Percentiles rank a stretch among this genome's conserved stretches.
These are phyloP conservation scores for Fusarium beomiforme DNA, from an alignment of 2,329 filamentous ascomycete species.

Conservation along the genomic window DNA sequence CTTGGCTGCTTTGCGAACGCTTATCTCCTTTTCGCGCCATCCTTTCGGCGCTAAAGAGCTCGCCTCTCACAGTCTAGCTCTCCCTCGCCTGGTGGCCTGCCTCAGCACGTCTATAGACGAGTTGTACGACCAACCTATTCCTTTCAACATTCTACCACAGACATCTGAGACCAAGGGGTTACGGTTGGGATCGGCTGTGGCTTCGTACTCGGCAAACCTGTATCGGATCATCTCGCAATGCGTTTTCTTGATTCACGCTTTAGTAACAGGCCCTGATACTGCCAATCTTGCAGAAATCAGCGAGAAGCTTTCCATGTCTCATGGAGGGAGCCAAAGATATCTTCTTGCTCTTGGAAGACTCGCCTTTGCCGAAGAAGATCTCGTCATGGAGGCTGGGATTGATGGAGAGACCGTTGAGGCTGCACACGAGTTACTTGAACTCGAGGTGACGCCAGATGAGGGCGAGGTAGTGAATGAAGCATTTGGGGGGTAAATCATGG, in stretches of 20 bases:
- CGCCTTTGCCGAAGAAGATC: constrained; percentile 83
- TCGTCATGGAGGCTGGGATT: constrained; percentile 80
- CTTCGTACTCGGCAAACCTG: constrained; percentile 45
- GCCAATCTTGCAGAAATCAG: constrained; percentile 67
- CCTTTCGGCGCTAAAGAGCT: constrained; percentile 72
- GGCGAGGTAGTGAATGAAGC: constrained; percentile 57
- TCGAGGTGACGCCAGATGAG: constrained; percentile 80
- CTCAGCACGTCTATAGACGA: constrained; percentile 74
- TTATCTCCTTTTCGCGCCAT: constrained; percentile 70
- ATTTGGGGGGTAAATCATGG: constrained; percentile 48
- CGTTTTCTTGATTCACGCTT: constrained; percentile 61
- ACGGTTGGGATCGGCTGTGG: constrained; percentile 14
- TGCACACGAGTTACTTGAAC: constrained; percentile 83
- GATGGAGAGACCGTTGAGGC: constrained; percentile 81
- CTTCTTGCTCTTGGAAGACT: constrained; percentile 82
- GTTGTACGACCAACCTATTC: constrained; percentile 69
- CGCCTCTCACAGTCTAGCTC: constrained; percentile 72
- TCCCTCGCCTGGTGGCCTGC: constrained; percentile 79
- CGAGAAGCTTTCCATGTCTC: constrained; percentile 74
- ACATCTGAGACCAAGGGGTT: constrained; percentile 12
- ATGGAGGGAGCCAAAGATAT: constrained; percentile 83
- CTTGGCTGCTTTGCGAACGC: constrained; percentile 60
- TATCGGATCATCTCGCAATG: constrained; percentile 60
- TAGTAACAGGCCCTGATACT: constrained; percentile 60
- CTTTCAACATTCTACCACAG: constrained; percentile 51